phyloP scores from a whole-genome alignment of 169 alveolate species.

The Eimeria necatrix region DNA sequence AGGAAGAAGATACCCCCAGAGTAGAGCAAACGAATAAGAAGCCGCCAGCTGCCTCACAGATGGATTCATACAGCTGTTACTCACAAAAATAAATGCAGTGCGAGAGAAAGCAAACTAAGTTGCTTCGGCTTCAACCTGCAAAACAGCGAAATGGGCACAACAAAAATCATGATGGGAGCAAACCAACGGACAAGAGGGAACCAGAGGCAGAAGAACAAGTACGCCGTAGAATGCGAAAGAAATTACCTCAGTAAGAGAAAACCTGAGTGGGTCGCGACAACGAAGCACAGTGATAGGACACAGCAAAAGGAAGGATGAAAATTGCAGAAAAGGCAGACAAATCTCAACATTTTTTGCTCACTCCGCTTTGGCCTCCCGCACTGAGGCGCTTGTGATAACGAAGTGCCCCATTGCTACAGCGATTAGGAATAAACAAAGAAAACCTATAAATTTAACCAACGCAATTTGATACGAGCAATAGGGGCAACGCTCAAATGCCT shows the following conservation, averaged over 20 bases:
- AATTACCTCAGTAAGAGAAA: not conserved
- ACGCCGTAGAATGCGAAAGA: not conserved
- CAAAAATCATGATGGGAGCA: not conserved
- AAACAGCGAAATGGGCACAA: not conserved
- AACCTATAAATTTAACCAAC: conserved; percentile 19
- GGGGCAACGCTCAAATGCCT: not conserved
- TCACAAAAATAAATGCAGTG: not conserved
- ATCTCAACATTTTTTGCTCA: not conserved
- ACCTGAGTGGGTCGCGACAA: not conserved
- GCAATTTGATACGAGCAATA: not conserved
- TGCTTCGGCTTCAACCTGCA: conserved; percentile 1
- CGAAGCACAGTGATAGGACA: not conserved
- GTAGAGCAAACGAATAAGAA: no score
- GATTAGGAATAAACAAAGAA: conserved; percentile 46
- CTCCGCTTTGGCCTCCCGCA: not conserved
- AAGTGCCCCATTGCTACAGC: conserved; percentile 69
- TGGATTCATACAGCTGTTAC: not conserved
- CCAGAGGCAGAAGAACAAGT: not conserved
- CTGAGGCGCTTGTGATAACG: conserved; percentile 19
- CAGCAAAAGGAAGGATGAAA: not conserved
- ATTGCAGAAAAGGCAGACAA: not conserved
- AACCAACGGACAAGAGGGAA: not conserved
- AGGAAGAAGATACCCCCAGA: not conserved
- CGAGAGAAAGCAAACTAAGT: conserved; percentile 21
- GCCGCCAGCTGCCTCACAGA: no score